A percentile compares a stretch with the other conserved stretches of the same genome.
phyloP scores from a whole-genome alignment of 1,284 basidiomycete genomes.

The Pseudozyma hubeiensis region DNA sequence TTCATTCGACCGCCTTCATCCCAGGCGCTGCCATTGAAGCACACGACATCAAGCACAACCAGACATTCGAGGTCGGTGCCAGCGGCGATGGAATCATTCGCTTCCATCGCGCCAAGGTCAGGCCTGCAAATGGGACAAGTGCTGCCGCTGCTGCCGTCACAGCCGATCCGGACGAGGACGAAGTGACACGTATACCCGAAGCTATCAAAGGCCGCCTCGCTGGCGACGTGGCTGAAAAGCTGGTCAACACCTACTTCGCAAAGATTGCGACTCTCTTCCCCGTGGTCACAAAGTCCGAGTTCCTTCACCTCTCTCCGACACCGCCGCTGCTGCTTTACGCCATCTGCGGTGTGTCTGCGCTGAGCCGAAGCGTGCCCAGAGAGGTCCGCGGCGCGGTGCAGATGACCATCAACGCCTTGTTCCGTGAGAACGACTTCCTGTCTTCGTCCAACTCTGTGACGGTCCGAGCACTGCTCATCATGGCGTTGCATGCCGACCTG shows the following conservation, averaged over 20 bases:
- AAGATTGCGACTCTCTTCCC: constrained; percentile 87
- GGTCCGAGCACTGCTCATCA: constrained; percentile 86
- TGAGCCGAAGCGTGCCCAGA: constrained; percentile 83
- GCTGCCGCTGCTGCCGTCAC: neutral
- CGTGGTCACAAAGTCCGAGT: constrained; percentile 86
- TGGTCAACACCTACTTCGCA: constrained; percentile 90
- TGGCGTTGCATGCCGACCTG: constrained; percentile 77
- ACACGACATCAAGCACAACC: constrained; percentile 77
- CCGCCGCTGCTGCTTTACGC: constrained; percentile 87
- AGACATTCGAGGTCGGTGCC: constrained; percentile 73
- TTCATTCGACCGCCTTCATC: constrained; percentile 88
- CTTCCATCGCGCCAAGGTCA: constrained; percentile 75
- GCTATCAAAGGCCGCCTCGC: constrained; percentile 56
- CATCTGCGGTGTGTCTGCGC: constrained; percentile 89
- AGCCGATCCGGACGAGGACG: constrained; percentile 29
- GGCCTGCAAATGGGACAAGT: neutral
- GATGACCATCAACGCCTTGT: constrained; percentile 74
- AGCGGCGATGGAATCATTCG: constrained; percentile 87
- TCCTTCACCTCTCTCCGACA: constrained; percentile 78
- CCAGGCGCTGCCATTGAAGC: constrained; percentile 83
- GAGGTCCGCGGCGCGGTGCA: constrained; percentile 86
- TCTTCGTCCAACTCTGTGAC: constrained; percentile 87
- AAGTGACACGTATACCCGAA: constrained; percentile 43
- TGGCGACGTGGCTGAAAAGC: constrained; percentile 72
- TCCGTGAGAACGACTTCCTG: constrained; percentile 85